Evolutionary conservation across 2,329 filamentous ascomycete species (phyloP).

Genomic region (Alternaria longipes): DNA sequence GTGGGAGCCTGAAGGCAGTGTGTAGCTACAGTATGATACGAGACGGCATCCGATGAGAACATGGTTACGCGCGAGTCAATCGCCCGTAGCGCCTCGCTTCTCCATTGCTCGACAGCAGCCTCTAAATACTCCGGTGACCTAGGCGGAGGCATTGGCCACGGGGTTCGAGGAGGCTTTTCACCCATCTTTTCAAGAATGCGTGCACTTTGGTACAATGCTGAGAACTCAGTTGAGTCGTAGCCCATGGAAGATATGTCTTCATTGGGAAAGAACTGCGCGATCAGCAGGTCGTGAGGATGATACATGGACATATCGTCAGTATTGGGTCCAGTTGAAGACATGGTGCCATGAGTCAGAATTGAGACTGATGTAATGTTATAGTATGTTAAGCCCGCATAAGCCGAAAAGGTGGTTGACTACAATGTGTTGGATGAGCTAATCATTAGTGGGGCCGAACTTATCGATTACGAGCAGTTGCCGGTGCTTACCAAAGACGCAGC

Average conservation of each 20-base stretch:
- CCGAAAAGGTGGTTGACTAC: background rate
- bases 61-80: background rate
- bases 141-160: slow-evolving; percentile 1
- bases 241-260: background rate
- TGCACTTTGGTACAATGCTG: background rate
- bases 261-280: slow-evolving; percentile 3
- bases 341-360: background rate
- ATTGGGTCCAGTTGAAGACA: background rate
- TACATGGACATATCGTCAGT: background rate
- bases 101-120: slow-evolving; percentile 1
- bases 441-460: slow-evolving; percentile 3
- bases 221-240: background rate
- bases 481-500: slow-evolving; percentile 11
- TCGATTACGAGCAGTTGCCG: slow-evolving; percentile 14
- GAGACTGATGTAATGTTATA: background rate
- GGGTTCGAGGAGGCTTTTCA: background rate
- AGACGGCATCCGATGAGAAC: background rate
- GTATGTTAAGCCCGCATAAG: background rate
- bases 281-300: slow-evolving; percentile 6
- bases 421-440: background rate
- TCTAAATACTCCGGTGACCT: background rate
- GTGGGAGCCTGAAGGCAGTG: background rate
- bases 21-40: background rate
- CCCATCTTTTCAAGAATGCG: background rate
- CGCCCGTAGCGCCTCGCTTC: background rate